Percentiles rank a stretch among this genome's conserved stretches.
These are phyloP conservation scores for Oryza officinalis DNA, from an alignment of 176 grass and related monocot genomes.

Conservation along the genomic window DNA sequence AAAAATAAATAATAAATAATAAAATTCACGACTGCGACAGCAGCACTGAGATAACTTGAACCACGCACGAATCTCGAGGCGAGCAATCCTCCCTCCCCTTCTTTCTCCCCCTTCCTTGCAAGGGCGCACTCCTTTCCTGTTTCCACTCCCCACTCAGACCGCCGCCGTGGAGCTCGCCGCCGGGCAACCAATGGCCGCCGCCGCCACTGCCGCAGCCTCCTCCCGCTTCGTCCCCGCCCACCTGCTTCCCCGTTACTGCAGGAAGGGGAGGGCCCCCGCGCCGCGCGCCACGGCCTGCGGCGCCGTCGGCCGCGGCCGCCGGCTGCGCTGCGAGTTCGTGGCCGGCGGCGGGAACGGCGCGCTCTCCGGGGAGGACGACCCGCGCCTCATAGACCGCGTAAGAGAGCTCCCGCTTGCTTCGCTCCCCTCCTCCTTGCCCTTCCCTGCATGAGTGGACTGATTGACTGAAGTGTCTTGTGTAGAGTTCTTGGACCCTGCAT, in stretches of 20 bases:
- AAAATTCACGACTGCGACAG: neutral
- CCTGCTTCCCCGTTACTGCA: neutral
- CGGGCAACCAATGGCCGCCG: conserved; percentile 22
- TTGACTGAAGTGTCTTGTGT: neutral
- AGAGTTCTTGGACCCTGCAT: conserved; percentile 9
- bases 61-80: conserved; percentile 1
- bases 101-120: too few relatives aligned
- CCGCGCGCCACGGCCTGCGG: conserved; percentile 18
- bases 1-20: too few relatives aligned
- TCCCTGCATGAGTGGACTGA: too few relatives aligned
- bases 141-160: neutral
- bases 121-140: neutral
- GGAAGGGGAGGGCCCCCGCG: conserved; percentile 16
- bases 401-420: neutral
- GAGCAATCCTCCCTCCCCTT: too few relatives aligned
- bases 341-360: conserved; percentile 73
- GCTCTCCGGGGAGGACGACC: conserved; percentile 67
- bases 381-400: conserved; percentile 69
- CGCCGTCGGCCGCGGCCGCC: conserved; percentile 20
- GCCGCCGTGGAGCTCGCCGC: conserved; percentile 21
- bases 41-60: neutral
- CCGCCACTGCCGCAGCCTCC: neutral
- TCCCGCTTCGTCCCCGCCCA: neutral
- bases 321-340: conserved; percentile 75
- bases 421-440: neutral